These are phyloP conservation scores for Rutstroemia sp. DNA, from an alignment of 2,329 filamentous ascomycete genomes.

Conservation along the genomic window DNA sequence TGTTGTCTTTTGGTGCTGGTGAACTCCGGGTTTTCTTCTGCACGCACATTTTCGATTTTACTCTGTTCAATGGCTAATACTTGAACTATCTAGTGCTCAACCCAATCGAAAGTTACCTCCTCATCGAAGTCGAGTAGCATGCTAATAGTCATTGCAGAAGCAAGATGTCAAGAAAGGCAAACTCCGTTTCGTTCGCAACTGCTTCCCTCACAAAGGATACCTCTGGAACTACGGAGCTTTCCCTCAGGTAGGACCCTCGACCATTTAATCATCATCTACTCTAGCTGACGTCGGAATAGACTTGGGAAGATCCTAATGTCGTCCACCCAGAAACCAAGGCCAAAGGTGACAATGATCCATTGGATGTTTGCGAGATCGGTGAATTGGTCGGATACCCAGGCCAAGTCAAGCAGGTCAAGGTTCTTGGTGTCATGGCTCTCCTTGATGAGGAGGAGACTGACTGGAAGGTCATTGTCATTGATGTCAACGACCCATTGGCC, in stretches of 20 bases:
- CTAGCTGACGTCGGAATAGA: slow-evolving; percentile 45
- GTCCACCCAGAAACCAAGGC: slow-evolving; percentile 98
- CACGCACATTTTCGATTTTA: neutral
- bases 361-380: slow-evolving; percentile 99
- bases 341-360: slow-evolving; percentile 98
- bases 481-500: slow-evolving; percentile 94
- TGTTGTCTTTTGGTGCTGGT: neutral
- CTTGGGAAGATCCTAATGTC: slow-evolving; percentile 97
- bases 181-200: slow-evolving; percentile 98
- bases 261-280: neutral
- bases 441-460: slow-evolving; percentile 99
- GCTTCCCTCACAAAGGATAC: slow-evolving; percentile 99
- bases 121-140: neutral
- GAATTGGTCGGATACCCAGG: slow-evolving; percentile 94
- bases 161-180: slow-evolving; percentile 99
- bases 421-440: slow-evolving; percentile 97
- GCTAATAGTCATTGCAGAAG: slow-evolving; percentile 42
- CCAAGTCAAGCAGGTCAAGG: slow-evolving; percentile 99
- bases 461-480: slow-evolving; percentile 99
- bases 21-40: neutral
- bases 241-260: slow-evolving; percentile 64
- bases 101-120: slow-evolving; percentile 6
- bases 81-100: slow-evolving; percentile 4
- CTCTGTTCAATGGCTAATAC: neutral
- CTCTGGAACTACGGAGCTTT: slow-evolving; percentile 99